Percentiles rank a stretch among this genome's conserved stretches.
phyloP scores from a whole-genome alignment of 2,329 filamentous ascomycete species.

The Sporothrix protearum region DNA sequence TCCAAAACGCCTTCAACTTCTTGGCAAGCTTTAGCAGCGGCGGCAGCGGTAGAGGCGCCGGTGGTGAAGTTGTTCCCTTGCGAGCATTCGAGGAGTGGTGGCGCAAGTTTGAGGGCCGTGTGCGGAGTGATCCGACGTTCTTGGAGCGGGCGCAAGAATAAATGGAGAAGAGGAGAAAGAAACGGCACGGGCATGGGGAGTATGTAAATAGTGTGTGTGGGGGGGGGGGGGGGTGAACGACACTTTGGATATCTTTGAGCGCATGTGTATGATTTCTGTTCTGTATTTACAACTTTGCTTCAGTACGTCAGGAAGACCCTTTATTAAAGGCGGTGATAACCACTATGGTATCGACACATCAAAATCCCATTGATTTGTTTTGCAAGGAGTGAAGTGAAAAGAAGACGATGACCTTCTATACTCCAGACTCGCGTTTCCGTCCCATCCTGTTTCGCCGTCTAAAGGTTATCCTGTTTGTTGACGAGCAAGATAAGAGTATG shows the following conservation, averaged over 20 bases:
- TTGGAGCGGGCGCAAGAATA: constrained; percentile 58
- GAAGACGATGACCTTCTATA: neutral
- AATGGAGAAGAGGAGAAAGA: neutral
- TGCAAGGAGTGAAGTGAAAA: neutral
- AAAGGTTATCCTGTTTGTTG: neutral
- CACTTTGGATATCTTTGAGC: neutral
- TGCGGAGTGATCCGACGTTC: constrained; percentile 84
- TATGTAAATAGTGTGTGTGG: neutral
- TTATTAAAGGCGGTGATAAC: neutral
- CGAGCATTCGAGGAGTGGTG: constrained; percentile 98
- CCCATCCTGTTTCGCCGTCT: neutral
- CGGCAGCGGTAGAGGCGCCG: constrained; percentile 49
- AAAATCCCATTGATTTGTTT: neutral
- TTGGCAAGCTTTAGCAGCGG: constrained; percentile 73
- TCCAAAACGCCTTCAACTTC: constrained; percentile 96
- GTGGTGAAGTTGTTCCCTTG: constrained; percentile 82
- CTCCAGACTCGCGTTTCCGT: neutral
- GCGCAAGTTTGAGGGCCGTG: constrained; percentile 86
- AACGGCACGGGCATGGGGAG: neutral
- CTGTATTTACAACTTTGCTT: neutral
- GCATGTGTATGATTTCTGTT: constrained; percentile 2
- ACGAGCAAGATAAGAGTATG: neutral
- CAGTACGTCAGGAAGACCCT: neutral
- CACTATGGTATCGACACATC: neutral
- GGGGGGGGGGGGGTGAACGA: too few relatives aligned